A percentile compares a stretch with the other conserved stretches of the same genome.
Conservation (phyloP, 768 basidiomycete genomes). For the Mycena rosella region DNA sequence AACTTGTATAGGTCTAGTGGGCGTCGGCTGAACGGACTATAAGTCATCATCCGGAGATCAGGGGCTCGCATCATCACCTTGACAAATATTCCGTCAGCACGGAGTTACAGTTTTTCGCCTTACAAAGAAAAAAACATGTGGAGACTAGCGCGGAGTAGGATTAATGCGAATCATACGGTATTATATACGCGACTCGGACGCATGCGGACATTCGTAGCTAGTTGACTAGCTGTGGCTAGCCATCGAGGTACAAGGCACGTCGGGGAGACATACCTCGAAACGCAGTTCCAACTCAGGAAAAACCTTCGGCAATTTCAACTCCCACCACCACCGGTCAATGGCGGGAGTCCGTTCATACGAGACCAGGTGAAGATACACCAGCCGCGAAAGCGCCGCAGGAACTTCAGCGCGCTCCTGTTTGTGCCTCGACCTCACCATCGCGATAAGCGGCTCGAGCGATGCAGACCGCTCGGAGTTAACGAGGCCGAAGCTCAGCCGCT, state of each 20-base stretch:
- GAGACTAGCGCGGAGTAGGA: too few relatives aligned
- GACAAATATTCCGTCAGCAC: too few relatives aligned
- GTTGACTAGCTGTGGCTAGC: not conserved
- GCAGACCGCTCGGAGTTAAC: not conserved
- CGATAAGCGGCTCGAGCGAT: not conserved
- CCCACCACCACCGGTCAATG: slow-evolving; percentile 2
- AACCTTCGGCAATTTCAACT: not conserved
- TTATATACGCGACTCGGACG: too few relatives aligned
- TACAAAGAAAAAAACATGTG: too few relatives aligned
- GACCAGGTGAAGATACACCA: not conserved
- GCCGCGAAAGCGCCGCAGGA: not conserved
- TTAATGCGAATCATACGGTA: too few relatives aligned
- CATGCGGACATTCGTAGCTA: too few relatives aligned
- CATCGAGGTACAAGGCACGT: not conserved
- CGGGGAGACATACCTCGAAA: not conserved
- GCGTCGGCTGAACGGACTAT: too few relatives aligned
- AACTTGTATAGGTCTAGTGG: not conserved
- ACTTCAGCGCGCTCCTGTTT: not conserved
- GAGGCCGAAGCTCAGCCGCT: not conserved
- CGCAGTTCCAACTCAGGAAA: not conserved
- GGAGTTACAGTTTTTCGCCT: too few relatives aligned
- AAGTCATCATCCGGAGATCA: too few relatives aligned
- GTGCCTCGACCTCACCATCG: not conserved
- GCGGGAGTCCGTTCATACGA: not conserved
- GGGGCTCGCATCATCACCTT: not conserved